Percentiles rank a stretch among this genome's conserved stretches.
Conservation (phyloP, 306 rosid species). For the Sicyos baderoa region DNA sequence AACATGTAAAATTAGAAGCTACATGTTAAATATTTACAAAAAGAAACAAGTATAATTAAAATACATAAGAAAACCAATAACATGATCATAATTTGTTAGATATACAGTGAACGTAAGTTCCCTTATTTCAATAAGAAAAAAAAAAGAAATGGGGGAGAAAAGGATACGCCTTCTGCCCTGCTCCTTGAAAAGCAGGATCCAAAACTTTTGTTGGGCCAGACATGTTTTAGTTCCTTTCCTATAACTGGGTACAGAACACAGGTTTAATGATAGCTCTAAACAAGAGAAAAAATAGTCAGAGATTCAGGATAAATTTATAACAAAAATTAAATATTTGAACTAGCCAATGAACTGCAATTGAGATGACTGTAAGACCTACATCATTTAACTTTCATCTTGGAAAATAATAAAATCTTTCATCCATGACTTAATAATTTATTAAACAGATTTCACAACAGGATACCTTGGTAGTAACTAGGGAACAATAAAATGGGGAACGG, state of each 20-base stretch:
- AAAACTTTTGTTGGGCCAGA: conserved; percentile 68
- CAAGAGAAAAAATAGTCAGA: background rate
- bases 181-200: conserved; percentile 98
- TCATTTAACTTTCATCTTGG: background rate
- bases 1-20: conserved; percentile 25
- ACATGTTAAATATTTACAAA: conserved; percentile 15
- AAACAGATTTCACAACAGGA: background rate
- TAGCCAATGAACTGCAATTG: background rate
- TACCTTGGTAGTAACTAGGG: background rate
- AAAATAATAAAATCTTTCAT: background rate
- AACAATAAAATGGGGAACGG: background rate
- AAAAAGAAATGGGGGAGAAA: background rate
- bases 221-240: conserved; percentile 6
- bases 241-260: background rate
- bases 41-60: conserved; percentile 17
- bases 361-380: background rate
- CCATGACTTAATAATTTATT: background rate
- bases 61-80: background rate
- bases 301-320: background rate
- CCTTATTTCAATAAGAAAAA: background rate
- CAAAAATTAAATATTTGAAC: background rate
- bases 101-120: background rate
- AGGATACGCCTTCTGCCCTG: conserved; percentile 96
- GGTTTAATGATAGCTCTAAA: background rate
- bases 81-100: background rate